Evolutionary conservation across 2,329 filamentous ascomycete species (phyloP), one percentile per base, ranked within the genome.

Genomic region (Penicillium sp.): DNA sequence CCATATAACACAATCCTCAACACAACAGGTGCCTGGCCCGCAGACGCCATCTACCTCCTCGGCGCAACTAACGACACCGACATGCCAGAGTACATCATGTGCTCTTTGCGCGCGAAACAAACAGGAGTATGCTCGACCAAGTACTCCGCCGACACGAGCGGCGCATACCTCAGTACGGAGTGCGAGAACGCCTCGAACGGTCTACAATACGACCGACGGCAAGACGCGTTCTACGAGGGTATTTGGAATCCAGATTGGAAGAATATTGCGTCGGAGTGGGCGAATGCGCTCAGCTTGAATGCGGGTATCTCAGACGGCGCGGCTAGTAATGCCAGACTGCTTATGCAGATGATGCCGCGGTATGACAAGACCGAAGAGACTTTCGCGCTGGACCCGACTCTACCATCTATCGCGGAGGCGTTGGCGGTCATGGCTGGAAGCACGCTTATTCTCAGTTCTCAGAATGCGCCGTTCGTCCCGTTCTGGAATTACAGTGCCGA

Each of bases 341-440:
- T 86, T 9, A 83, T 83, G 27, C 81, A 87, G 60, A 72, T 84
- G 13, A 78, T 84, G 5, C 78, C 83, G 0, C 55, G 55, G 0
- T 74, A 71, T 0, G 53, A 75, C 10, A 68, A 69, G 8, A 43
- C 63, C 23, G 65, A 40, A 0, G 68, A 7, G 59, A 66, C 10
- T 55, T 72, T 68, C 5, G 43, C 56, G 0, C 78, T 90, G 0
- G 76, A 81, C 34, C 71, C 78, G 0, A 67, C 72, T 0, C 71
- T 87, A 0, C 90, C 90, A 0, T 90, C 86, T 2, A 79, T 90
- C n/a, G 86, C 85, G 0, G 90, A 94, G 72, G 87, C 87, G 0
- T 70, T 94, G 0, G 88, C 89, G 0, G 88, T 91, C 0, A 80
- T 92, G 65, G 82, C 84, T 0, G 84, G 85, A 4, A 86, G 83